A percentile compares a stretch with the other conserved stretches of the same genome.
phyloP scores from a whole-genome alignment of 495 filamentous ascomycete genomes.

The Aspergillus taichungensis region DNA sequence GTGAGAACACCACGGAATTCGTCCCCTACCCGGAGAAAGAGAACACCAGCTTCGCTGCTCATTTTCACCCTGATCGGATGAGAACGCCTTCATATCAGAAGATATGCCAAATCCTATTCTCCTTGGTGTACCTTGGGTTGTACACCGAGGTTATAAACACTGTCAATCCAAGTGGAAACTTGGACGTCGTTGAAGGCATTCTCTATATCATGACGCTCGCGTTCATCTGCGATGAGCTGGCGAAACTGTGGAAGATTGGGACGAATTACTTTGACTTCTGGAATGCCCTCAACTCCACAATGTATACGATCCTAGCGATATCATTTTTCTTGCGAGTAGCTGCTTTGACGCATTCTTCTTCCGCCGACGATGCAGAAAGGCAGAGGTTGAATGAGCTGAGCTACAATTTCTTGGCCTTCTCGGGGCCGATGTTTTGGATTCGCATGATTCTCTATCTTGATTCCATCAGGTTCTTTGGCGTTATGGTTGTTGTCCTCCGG shows the following conservation, averaged over 20 bases:
- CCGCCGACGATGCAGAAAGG: slow-evolving; percentile 43
- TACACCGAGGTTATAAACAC: slow-evolving; percentile 92
- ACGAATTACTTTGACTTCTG: slow-evolving; percentile 84
- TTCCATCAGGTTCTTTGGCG: slow-evolving; percentile 90
- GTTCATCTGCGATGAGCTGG: slow-evolving; percentile 80
- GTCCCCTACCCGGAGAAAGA: slow-evolving; percentile 71
- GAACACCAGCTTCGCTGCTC: slow-evolving; percentile 62
- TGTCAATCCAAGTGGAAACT: slow-evolving; percentile 66
- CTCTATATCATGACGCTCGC: slow-evolving; percentile 87
- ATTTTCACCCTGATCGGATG: slow-evolving; percentile 92
- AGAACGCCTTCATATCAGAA: slow-evolving; percentile 90
- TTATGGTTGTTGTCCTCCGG: slow-evolving; percentile 93
- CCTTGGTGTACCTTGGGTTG: slow-evolving; percentile 68
- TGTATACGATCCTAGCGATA: slow-evolving; percentile 68
- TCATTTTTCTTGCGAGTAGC: slow-evolving; percentile 71
- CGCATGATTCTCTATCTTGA: slow-evolving; percentile 90
- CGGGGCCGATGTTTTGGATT: slow-evolving; percentile 94
- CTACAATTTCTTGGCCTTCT: slow-evolving; percentile 89
- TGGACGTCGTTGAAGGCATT: slow-evolving; percentile 76
- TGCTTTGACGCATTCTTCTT: slow-evolving; percentile 55
- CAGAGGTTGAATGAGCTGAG: slow-evolving; percentile 63
- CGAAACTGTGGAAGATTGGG: slow-evolving; percentile 90
- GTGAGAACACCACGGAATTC: slow-evolving; percentile 77
- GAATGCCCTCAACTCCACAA: slow-evolving; percentile 82
- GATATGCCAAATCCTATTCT: slow-evolving; percentile 73